These are phyloP conservation scores for Ceratobasidium sp. DNA, from an alignment of 1,284 basidiomycete genomes.

Conservation along the genomic window DNA sequence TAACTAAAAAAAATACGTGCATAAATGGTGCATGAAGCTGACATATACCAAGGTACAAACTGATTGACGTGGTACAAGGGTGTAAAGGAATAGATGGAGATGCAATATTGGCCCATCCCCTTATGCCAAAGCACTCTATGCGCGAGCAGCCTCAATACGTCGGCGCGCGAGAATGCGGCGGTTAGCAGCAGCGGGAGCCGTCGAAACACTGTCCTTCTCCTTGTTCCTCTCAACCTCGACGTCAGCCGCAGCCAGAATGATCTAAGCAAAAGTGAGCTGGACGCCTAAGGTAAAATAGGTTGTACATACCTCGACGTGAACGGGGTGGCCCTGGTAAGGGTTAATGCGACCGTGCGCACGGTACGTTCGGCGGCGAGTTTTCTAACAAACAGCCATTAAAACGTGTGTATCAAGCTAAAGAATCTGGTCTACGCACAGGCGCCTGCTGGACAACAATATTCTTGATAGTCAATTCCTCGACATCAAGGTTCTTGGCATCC, in stretches of 20 bases:
- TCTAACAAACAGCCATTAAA: constrained; percentile 64
- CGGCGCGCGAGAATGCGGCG: constrained; percentile 80
- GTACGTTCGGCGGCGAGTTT: constrained; percentile 99
- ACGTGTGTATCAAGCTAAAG: neutral
- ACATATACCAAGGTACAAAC: constrained; percentile 30
- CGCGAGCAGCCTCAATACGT: constrained; percentile 83
- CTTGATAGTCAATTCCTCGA: constrained; percentile 94
- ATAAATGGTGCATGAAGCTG: constrained; percentile 42
- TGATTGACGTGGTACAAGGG: constrained; percentile 30
- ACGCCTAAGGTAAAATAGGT: neutral
- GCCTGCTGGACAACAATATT: constrained; percentile 99
- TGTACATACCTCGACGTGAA: constrained; percentile 83
- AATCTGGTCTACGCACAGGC: constrained; percentile 73
- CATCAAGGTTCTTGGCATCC: constrained; percentile 95
- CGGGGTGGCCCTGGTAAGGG: constrained; percentile 92
- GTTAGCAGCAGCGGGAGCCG: constrained; percentile 72
- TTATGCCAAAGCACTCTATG: constrained; percentile 29
- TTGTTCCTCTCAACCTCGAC: constrained; percentile 91
- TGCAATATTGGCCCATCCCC: constrained; percentile 23
- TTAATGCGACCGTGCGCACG: constrained; percentile 97
- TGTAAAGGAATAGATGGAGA: constrained; percentile 17
- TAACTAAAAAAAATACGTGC: constrained; percentile 33
- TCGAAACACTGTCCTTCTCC: constrained; percentile 75
- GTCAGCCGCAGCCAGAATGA: constrained; percentile 85
- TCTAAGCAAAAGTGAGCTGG: constrained; percentile 53